Base-by-base conservation (phyloP, 441 rosid species). In the Pelargonium citronellum region DNA sequence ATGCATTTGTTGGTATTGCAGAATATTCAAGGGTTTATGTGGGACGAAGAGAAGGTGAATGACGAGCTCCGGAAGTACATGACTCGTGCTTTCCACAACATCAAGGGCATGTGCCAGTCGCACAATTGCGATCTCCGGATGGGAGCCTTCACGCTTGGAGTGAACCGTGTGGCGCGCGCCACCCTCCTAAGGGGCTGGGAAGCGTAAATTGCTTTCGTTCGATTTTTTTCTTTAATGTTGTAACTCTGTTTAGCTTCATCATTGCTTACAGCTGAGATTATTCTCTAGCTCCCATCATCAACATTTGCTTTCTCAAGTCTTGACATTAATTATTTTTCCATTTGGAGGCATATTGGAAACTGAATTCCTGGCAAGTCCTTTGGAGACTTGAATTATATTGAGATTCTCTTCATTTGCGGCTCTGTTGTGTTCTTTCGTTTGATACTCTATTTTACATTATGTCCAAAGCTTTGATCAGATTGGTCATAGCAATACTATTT, bases 191-290 rank as follows among this genome's bases (percentile, higher is more conserved):
- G 67, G 67, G 67, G 67, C 11, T 63, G 67, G 67, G 67, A 30
- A 63, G 67, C 67, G 5, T 63, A 30, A 30, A 22, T 0, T 49
- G n/a, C 15, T n/a, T 22, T 22, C 24, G 24, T 22, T 22, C 24
- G 24, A 22, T 88, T 87, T 30, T 90, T 94, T 76, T 11, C 96
- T 80, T n/a, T 53, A 7, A 53, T 53, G 19, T 53, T 53, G 60
- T 53, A 53, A n/a, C 20, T 53, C 60, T 53, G 8, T 53, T 53
- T 16, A 11, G 55, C 55, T 47, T 13, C 5, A 47, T 10, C n/a
- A 12, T n/a, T 10, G 55, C n/a, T 12, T 22, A 22, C 24, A 22
- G 24, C 55, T 12, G 4, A 12, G 3, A 47, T 47, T 47, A 7
- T 13, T 47, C 13, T n/a, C 12, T 12, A 12, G 55, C 55, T 47